Evolutionary conservation across 2,329 filamentous ascomycete genomes (phyloP).

Genomic region (Clonostachys chloroleuca): DNA sequence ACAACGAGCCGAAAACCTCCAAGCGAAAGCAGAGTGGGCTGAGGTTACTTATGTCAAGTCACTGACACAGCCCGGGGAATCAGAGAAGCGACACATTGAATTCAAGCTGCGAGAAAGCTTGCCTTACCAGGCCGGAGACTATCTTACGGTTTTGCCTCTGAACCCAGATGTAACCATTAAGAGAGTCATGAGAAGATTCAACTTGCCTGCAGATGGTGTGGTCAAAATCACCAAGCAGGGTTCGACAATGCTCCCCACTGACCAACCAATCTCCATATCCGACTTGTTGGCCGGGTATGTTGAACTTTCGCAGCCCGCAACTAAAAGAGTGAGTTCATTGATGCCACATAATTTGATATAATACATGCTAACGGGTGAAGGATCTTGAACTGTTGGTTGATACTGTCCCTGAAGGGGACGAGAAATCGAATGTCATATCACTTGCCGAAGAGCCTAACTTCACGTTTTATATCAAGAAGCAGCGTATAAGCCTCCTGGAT

Average conservation of each 20-base stretch:
- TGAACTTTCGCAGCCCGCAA: constrained; percentile 64
- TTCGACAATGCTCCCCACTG: constrained; percentile 42
- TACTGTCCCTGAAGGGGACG: too few relatives aligned
- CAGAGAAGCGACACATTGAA: constrained; percentile 51
- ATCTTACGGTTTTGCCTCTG: constrained; percentile 63
- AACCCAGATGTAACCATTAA: constrained; percentile 56
- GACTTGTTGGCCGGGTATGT: constrained; percentile 63
- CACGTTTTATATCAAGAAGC: too few relatives aligned
- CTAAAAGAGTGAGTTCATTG: constrained; percentile 44
- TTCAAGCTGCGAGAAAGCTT: constrained; percentile 57
- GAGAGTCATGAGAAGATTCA: constrained; percentile 58
- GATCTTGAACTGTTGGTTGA: too few relatives aligned
- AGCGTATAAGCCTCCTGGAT: too few relatives aligned
- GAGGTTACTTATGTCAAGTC: constrained; percentile 46
- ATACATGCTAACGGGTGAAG: too few relatives aligned
- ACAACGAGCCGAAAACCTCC: constrained; percentile 26
- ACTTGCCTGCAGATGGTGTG: constrained; percentile 59
- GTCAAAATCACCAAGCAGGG: constrained; percentile 38
- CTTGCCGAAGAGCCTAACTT: too few relatives aligned
- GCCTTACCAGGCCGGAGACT: constrained; percentile 65
- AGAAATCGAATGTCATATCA: too few relatives aligned
- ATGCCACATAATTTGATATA: too few relatives aligned
- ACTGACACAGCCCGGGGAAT: constrained; percentile 43
- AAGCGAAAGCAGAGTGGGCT: constrained; percentile 60
- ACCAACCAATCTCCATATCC: constrained; percentile 49